These are phyloP conservation scores for Neurospora sp. DNA, from an alignment of 495 filamentous ascomycete genomes.

Conservation along the genomic window DNA sequence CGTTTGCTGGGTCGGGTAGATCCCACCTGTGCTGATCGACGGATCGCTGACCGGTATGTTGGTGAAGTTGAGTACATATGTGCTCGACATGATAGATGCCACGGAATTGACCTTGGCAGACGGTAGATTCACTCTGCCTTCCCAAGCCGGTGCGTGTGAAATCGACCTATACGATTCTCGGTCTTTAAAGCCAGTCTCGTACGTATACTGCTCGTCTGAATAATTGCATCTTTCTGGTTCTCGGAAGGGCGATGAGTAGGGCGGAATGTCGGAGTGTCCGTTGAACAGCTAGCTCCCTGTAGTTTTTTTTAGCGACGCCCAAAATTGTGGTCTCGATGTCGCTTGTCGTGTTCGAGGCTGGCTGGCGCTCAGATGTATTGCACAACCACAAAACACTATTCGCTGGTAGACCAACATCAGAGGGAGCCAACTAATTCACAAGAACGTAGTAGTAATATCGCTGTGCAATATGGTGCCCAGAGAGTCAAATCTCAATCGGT, in stretches of 20 bases:
- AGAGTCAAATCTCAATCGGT: neutral
- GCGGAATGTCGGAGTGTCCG: neutral
- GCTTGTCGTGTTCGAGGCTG: neutral
- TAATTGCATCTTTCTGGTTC: neutral
- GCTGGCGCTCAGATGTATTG: neutral
- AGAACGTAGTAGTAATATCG: neutral
- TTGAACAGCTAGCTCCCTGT: neutral
- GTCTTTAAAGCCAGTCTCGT: neutral
- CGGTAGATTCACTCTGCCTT: neutral
- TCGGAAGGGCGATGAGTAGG: neutral
- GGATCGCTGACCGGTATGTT: neutral
- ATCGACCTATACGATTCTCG: neutral
- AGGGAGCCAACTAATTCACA: neutral
- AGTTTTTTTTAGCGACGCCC: neutral
- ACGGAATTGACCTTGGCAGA: neutral
- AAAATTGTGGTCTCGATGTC: neutral
- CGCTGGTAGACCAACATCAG: neutral
- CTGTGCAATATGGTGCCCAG: neutral
- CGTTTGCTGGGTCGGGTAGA: neutral
- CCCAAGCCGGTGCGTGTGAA: neutral
- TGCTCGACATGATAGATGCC: neutral
- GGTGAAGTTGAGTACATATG: neutral
- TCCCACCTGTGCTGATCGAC: neutral
- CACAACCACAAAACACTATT: neutral
- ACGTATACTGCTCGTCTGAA: neutral